Conservation (phyloP, 1,284 basidiomycete genomes). For the Sporisorium graminicola region DNA sequence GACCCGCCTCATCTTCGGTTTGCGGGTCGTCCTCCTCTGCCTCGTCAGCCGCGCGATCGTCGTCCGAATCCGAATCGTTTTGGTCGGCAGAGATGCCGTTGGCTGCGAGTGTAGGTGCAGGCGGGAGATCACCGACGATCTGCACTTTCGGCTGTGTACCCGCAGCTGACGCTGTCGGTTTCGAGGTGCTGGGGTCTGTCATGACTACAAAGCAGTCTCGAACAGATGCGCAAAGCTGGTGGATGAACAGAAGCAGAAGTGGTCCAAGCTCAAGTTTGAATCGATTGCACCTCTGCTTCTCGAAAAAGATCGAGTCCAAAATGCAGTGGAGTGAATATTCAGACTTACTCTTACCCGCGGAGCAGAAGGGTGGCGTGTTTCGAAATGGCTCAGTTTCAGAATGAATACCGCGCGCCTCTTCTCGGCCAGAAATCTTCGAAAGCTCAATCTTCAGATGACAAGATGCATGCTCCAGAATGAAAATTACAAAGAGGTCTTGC, state of each 20-base stretch:
- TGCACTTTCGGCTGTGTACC: slow-evolving; percentile 18
- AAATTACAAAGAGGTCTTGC: background rate
- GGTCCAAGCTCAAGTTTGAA: slow-evolving; percentile 20
- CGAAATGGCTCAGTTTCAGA: background rate
- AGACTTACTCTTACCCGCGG: too few species aligned
- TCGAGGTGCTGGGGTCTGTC: slow-evolving; percentile 8
- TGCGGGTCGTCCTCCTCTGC: slow-evolving; percentile 39
- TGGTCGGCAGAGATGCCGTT: slow-evolving; percentile 14
- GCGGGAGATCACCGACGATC: slow-evolving; percentile 42
- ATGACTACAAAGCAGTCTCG: background rate
- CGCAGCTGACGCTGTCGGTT: background rate
- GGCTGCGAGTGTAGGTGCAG: slow-evolving; percentile 19
- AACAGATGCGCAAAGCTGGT: background rate
- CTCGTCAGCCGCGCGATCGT: slow-evolving; percentile 15
- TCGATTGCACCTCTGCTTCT: background rate
- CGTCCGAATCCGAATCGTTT: slow-evolving; percentile 51
- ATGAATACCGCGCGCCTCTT: background rate
- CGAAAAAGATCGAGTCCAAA: background rate
- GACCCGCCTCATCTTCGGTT: slow-evolving; percentile 50
- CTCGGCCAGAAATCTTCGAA: background rate
- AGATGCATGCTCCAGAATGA: background rate
- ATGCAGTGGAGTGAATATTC: slow-evolving; percentile 11
- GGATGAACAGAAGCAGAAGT: background rate
- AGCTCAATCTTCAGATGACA: background rate
- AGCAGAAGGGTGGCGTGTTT: slow-evolving; percentile 9